These are phyloP conservation scores for Neopestalotiopsis sp. DNA, from an alignment of 2,329 filamentous ascomycete genomes.

Conservation along the genomic window DNA sequence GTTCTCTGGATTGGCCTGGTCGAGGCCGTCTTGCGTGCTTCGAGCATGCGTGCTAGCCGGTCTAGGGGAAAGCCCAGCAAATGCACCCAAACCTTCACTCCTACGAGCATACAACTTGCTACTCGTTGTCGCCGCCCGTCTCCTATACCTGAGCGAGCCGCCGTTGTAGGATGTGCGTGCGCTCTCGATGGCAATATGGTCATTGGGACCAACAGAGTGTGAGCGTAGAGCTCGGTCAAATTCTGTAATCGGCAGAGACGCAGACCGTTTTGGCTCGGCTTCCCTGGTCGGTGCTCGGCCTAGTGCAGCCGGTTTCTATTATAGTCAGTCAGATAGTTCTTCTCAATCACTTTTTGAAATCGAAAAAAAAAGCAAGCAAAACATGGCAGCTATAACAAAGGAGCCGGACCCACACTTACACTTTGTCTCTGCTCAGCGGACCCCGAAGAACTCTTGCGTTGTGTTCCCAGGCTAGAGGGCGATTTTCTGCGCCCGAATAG, in stretches of 20 bases:
- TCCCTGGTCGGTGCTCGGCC: conserved; percentile 38
- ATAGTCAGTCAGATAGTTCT: background rate
- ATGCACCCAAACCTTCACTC: conserved; percentile 47
- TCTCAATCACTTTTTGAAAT: background rate
- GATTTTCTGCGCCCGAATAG: conserved; percentile 64
- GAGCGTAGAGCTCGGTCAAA: conserved; percentile 66
- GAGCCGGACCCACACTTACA: conserved; percentile 45
- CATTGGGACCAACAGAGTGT: conserved; percentile 64
- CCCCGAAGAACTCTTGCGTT: conserved; percentile 32
- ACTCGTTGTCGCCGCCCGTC: conserved; percentile 48
- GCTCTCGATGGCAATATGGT: conserved; percentile 58
- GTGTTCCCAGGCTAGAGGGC: conserved; percentile 34
- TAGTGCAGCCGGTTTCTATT: conserved; percentile 46
- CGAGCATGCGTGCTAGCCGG: conserved; percentile 66
- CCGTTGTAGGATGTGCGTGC: conserved; percentile 59
- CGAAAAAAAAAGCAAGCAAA: background rate
- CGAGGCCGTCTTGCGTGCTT: conserved; percentile 44
- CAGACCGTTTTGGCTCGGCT: conserved; percentile 57
- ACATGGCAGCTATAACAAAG: background rate
- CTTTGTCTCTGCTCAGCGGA: conserved; percentile 49
- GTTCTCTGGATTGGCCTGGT: conserved; percentile 53
- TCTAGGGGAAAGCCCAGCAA: conserved; percentile 63
- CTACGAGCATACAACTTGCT: conserved; percentile 46
- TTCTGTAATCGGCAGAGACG: conserved; percentile 65
- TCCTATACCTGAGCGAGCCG: conserved; percentile 45